Percentiles rank a stretch among this genome's conserved stretches.
phyloP scores from a whole-genome alignment of 1,284 basidiomycete genomes.

The Gymnopus androsaceus region DNA sequence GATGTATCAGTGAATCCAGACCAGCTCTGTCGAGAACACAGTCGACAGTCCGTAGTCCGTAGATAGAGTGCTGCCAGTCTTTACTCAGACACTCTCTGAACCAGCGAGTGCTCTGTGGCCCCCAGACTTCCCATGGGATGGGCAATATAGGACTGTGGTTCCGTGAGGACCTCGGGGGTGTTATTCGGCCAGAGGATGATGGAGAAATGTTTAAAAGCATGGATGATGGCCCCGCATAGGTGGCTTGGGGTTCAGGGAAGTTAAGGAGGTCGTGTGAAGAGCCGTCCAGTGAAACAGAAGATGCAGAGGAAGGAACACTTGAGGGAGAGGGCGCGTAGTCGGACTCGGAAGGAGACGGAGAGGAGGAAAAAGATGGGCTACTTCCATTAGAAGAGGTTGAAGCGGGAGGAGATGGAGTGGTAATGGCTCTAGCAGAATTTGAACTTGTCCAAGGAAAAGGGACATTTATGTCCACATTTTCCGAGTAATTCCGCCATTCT shows the following conservation, averaged over 20 bases:
- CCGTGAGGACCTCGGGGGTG: neutral
- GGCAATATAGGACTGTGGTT: neutral
- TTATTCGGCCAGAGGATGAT: neutral
- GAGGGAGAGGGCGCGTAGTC: constrained; percentile 7
- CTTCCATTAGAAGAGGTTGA: neutral
- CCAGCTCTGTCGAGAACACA: constrained; percentile 22
- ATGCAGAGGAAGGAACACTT: constrained; percentile 1
- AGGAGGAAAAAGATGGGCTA: constrained; percentile 7
- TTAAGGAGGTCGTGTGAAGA: neutral
- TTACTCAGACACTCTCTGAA: constrained; percentile 47
- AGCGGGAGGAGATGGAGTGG: neutral
- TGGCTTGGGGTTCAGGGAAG: neutral
- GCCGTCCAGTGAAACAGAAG: constrained; percentile 9
- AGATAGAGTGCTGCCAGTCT: constrained; percentile 56
- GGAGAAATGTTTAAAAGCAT: constrained; percentile 4
- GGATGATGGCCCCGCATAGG: neutral
- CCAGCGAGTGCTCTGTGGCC: constrained; percentile 51
- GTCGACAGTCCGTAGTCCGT: constrained; percentile 49
- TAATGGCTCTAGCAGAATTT: neutral
- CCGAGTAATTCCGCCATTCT: constrained; percentile 28
- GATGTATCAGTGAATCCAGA: neutral
- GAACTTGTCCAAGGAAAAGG: constrained; percentile 5
- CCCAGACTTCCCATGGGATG: constrained; percentile 53
- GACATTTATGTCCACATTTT: neutral
- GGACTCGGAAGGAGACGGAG: constrained; percentile 14